Conservation (phyloP, 2,329 filamentous ascomycete species). For the Pyricularia grisea region DNA sequence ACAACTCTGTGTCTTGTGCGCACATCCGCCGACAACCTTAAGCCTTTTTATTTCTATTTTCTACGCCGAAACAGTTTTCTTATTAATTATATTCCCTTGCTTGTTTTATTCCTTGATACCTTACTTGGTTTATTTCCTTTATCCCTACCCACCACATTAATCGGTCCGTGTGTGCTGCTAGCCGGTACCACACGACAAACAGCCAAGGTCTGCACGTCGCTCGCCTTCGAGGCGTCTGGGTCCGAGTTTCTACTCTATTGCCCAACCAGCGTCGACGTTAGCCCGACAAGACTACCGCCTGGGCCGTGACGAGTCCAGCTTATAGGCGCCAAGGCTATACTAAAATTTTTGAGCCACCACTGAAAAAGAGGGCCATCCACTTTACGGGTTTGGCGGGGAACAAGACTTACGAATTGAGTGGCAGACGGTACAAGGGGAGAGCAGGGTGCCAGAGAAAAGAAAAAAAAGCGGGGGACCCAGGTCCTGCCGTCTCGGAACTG, state of each 20-base stretch:
- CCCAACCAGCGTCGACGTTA: neutral
- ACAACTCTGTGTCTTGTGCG: neutral
- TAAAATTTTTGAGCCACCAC: constrained; percentile 1
- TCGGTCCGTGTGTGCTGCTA: neutral
- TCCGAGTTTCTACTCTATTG: neutral
- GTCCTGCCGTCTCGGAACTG: constrained; percentile 2
- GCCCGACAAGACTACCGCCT: neutral
- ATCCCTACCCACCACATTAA: neutral
- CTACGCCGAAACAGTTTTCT: neutral
- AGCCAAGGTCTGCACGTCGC: neutral
- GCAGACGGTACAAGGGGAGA: neutral
- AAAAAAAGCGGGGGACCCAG: constrained; percentile 1
- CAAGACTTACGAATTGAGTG: neutral
- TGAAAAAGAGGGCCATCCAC: constrained; percentile 2
- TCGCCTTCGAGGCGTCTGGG: neutral
- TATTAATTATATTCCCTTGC: neutral
- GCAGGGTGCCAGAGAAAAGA: neutral
- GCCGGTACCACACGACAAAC: neutral
- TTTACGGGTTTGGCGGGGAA: neutral
- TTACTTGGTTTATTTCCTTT: too few relatives aligned
- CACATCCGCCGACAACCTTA: neutral
- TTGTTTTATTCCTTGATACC: neutral
- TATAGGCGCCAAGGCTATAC: constrained; percentile 1
- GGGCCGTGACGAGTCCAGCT: neutral
- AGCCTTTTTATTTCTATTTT: neutral